A percentile compares a stretch with the other conserved stretches of the same genome.
Conservation (phyloP, 1,284 basidiomycete genomes). For the Athelia psychrophila region DNA sequence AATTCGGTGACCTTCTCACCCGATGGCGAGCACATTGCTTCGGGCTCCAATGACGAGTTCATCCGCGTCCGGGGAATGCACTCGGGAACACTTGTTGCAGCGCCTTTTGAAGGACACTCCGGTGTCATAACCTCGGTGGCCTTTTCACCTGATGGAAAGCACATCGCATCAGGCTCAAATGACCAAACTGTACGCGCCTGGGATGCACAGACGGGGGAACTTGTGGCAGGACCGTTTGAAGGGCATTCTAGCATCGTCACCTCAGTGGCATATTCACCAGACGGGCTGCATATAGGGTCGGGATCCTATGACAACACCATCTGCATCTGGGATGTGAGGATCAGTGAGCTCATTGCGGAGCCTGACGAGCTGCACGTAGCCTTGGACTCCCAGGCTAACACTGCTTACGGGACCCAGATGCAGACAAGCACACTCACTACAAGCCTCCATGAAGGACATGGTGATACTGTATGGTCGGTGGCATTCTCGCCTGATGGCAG, state of each 20-base stretch:
- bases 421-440: no score
- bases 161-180: background rate
- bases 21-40: conserved; percentile 11
- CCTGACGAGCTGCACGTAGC: no score
- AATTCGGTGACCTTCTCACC: conserved; percentile 4
- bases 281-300: no score
- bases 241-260: conserved; percentile 7
- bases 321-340: no score
- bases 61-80: conserved; percentile 4
- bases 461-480: no score
- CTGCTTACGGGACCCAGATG: no score
- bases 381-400: no score
- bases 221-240: conserved; percentile 3
- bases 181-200: conserved; percentile 4
- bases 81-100: background rate
- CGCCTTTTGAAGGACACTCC: background rate
- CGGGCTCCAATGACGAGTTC: conserved; percentile 8
- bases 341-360: no score
- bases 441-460: no score
- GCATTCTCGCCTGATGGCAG: no score
- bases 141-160: background rate
- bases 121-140: background rate
- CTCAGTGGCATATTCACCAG: background rate
- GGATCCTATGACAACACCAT: no score
- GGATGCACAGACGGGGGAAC: conserved; percentile 5